Base-by-base conservation (phyloP, 805 yeast genomes). In the Candida maesae region DNA sequence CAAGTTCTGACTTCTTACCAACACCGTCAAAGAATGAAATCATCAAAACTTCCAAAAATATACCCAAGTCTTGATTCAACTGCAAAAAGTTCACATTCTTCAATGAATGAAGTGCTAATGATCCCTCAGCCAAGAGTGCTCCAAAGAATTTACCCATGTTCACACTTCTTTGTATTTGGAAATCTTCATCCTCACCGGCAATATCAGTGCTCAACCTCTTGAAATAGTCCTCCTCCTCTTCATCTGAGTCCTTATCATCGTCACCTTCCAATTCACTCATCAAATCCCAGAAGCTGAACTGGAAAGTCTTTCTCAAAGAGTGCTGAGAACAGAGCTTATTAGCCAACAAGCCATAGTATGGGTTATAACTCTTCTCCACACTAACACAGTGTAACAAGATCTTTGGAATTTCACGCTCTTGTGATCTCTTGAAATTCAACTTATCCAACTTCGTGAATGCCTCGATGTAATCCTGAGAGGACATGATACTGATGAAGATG, bases 401-500 rank as follows among this genome's bases (percentile, higher is more conserved):
- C 40, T 79, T 74, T 3, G 97, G 95, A 20, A 93, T 84, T 53
- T 93, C 99, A 34, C 86, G 68, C 52, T 84, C 83, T 58, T 93
- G 98, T 7, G 82, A 68, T 48, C 77, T 80, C 53, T 85, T 90
- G 51, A 93, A 68, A 20, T 79, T 74, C 38, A 93, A 62, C 56
- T 89, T 90, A 55, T 87, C 95, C 26, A 93, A 55, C 47, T 89
- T 84, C 14, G 84, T 77, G 51, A 80, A 80, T 0, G 96, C 95
- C 62, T 93, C 97, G 56, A 87, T 69, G 54, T 77, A 93, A 61
- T 93, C 99, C 49, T 82, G 83, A 5, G 96, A 93, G 3, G 97
- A 89, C 96, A 95, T 90, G 8, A 93, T 79, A 27, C 95, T 87
- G 18, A 95, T 79, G 56, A 93, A 93, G 14, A 93, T 83, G 1